A percentile compares a stretch with the other conserved stretches of the same genome.
phyloP scores from a whole-genome alignment of 257 asterid genomes.

The Orobanche coerulescens region DNA sequence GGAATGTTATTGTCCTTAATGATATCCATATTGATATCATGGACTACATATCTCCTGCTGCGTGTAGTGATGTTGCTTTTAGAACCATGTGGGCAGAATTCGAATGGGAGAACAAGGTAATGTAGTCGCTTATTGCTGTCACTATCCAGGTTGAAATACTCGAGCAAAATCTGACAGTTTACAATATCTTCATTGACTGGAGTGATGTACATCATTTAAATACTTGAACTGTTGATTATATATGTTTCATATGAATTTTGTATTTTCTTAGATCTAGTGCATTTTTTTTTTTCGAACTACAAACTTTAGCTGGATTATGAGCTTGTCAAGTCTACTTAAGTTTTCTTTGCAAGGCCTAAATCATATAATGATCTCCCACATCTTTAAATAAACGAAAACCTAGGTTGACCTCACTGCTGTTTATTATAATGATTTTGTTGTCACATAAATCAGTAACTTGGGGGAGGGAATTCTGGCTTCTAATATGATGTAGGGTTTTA shows the following conservation, averaged over 20 bases:
- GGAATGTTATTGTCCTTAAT: slow-evolving; percentile 86
- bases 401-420: not conserved
- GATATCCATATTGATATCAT: slow-evolving; percentile 98
- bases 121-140: not conserved
- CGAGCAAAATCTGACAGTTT: not conserved
- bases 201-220: slow-evolving; percentile 7
- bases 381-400: not conserved
- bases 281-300: not conserved
- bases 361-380: not conserved
- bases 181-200: not conserved
- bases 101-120: slow-evolving; percentile 99
- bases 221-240: slow-evolving; percentile 7
- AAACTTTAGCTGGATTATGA: too few species aligned
- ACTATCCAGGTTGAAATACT: slow-evolving; percentile 11
- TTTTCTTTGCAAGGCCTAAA: too few species aligned
- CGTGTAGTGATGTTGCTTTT: slow-evolving; percentile 84
- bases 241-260: not conserved
- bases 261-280: not conserved
- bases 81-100: slow-evolving; percentile 99
- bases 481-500: not conserved
- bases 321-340: too few species aligned
- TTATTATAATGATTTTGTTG: not conserved
- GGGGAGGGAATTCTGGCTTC: not conserved
- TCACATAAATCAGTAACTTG: not conserved
- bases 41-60: slow-evolving; percentile 99